These are phyloP conservation scores for Sorghum bicolor DNA, from an alignment of 176 grass and related monocot genomes.

Conservation along the genomic window DNA sequence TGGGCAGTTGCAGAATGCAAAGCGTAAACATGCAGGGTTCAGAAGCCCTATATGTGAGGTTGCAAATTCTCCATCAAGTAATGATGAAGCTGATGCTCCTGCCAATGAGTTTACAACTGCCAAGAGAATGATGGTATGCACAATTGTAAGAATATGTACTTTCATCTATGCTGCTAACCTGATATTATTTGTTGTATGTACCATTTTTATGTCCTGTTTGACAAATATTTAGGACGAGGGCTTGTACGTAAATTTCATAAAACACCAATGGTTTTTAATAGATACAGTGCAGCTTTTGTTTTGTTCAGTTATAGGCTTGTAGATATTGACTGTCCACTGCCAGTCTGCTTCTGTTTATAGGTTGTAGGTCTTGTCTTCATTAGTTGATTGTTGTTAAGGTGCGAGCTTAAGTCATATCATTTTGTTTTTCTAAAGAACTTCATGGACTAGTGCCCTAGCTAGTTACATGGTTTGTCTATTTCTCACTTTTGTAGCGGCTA, in stretches of 20 bases:
- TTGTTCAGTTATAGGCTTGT: background rate
- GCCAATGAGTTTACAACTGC: conserved; percentile 66
- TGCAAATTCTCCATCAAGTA: conserved; percentile 69
- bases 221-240: conserved; percentile 13
- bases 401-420: background rate
- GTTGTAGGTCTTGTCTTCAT: background rate
- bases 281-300: background rate
- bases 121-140: conserved; percentile 80
- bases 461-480: background rate
- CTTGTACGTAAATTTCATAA: conserved; percentile 1
- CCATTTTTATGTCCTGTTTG: background rate
- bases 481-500: background rate
- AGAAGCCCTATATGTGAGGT: conserved; percentile 85
- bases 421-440: background rate
- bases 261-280: background rate
- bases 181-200: background rate
- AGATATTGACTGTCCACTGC: background rate
- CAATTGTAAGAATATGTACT: conserved; percentile 2
- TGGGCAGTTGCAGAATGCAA: conserved; percentile 46
- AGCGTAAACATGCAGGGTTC: conserved; percentile 69
- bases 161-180: background rate
- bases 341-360: background rate
- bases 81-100: conserved; percentile 65
- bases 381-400: background rate
- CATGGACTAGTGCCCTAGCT: background rate